Evolutionary conservation across 2,329 filamentous ascomycete genomes (phyloP).

Genomic region (Beauveria sp.): DNA sequence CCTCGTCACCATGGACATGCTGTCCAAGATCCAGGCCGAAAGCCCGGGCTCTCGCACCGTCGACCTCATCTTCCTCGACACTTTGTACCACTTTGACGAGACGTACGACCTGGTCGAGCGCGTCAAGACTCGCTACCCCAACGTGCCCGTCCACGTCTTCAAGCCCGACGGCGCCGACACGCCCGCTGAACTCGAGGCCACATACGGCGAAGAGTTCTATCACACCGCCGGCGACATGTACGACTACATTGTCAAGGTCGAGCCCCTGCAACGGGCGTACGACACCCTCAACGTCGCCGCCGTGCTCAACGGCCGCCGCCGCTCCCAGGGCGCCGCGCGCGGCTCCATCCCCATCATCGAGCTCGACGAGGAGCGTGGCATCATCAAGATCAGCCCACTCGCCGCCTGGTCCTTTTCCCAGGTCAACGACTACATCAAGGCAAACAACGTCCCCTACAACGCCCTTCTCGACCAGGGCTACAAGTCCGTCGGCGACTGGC

Average conservation of each 20-base stretch:
- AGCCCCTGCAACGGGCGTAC: constrained; percentile 89
- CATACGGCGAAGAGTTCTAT: constrained; percentile 79
- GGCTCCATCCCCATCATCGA: constrained; percentile 88
- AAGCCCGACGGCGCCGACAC: constrained; percentile 72
- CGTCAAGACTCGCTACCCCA: constrained; percentile 68
- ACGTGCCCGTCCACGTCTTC: constrained; percentile 79
- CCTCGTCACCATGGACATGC: constrained; percentile 77
- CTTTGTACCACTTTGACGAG: constrained; percentile 74
- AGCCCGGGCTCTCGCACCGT: constrained; percentile 51
- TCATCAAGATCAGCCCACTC: constrained; percentile 96
- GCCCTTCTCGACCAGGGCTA: constrained; percentile 86
- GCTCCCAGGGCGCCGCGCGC: constrained; percentile 88
- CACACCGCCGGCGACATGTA: constrained; percentile 82
- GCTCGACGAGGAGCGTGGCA: constrained; percentile 75
- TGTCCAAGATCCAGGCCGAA: constrained; percentile 63
- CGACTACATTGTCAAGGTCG: constrained; percentile 96
- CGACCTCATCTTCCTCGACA: constrained; percentile 75
- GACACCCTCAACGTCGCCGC: constrained; percentile 79
- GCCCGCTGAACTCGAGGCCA: constrained; percentile 68
- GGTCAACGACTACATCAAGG: constrained; percentile 79
- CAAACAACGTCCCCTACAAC: constrained; percentile 90
- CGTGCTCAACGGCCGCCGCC: constrained; percentile 83
- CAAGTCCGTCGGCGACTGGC: constrained; percentile 97
- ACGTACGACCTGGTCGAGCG: constrained; percentile 67
- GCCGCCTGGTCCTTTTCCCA: constrained; percentile 91